Evolutionary conservation across 192 early-diverging fungal species (phyloP), one percentile per base, ranked within the genome.

Genomic region (Radiomyces spectabilis): DNA sequence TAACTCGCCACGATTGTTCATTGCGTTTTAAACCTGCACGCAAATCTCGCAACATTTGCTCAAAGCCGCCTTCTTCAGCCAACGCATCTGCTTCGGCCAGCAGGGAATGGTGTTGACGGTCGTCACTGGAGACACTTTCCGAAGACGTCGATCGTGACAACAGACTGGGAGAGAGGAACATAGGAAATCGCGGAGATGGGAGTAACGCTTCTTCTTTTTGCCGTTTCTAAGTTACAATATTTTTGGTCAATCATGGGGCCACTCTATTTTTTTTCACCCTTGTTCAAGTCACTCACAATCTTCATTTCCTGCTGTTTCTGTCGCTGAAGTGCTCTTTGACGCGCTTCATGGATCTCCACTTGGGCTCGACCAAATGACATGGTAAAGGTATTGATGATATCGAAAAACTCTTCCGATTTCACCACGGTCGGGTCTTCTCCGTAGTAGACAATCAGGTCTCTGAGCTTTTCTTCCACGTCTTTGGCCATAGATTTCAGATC

Each of bases 341-440:
- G 32, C 21, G 60, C 60, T 45, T 62, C 60, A 35, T 62, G 50
- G 2, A 62, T 62, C 18, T 62, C 60, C 26, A 53, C 22, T 41
- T 62, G 42, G 22, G 60, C 60, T 32, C 38, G 53, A 30, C 58
- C 63, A 40, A 81, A 75, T 26, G 69, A 57, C 19, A 61, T 57
- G 8, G 71, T 60, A 41, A 81, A 81, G 0, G 71, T 66, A 5
- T 70, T 55, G 9, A 81, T 61, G 41, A 74, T 72, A 1, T 68
- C 69, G 51, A 77, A 81, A 49, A 81, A 81, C 35, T 78, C 79
- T 60, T 81, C 79, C 5, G 74, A 65, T 41, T 77, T 78, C 9
- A 57, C 73, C 8, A 41, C 41, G 16, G 39, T 39, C 9, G 79
- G 67, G 53, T 81, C 76, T 46, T 81, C 79, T 5, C 79, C 76